Base-by-base conservation (phyloP, 805 yeast genomes). In the Cyberlindnera sargentensis region DNA sequence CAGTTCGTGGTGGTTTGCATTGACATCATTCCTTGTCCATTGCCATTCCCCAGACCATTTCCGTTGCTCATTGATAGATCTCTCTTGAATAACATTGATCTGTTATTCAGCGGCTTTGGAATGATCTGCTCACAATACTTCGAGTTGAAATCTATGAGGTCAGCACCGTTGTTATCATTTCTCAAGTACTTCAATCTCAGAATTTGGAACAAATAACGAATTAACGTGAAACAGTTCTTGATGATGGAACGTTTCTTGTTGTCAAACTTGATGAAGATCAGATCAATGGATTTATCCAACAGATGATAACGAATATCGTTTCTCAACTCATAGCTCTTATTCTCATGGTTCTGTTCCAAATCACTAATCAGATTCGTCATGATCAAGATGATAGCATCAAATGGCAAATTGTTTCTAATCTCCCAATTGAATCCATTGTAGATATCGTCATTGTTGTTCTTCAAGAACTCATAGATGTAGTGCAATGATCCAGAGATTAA, bases 401-500 rank as follows among this genome's bases (percentile, higher is more conserved):
- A 64, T 3, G 84, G 84, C 39, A 78, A 70, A n/a, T 76, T 75
- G 37, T 80, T 65, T 52, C 78, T 72, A 39, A 78, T 67, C 48
- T 76, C 78, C 84, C 84, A 78, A 50, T 78, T 78, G 57, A 66
- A 78, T 44, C 71, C 68, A 5, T 76, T 76, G 54, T 71, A 75
- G 40, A 72, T 68, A 36, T 61, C 63, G 41, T 58, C 60, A 44
- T 71, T 68, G 50, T 73, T 74, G 48, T 75, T 70, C 54, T 73
- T 71, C 46, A 75, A 59, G 52, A 78, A 78, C 46, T 75, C 77
- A 50, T 74, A 73, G 48, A 78, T 60, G 49, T 75, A 76, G 51
- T 78, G 83, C 37, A 78, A 53, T 8, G 78, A 66, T 2, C 80
- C 70, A 2, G 84, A 82, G 32, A 78, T 67, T 47, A 78, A 58